phyloP scores from a whole-genome alignment of 345 rosid genomes.

The Trapa incisa region DNA sequence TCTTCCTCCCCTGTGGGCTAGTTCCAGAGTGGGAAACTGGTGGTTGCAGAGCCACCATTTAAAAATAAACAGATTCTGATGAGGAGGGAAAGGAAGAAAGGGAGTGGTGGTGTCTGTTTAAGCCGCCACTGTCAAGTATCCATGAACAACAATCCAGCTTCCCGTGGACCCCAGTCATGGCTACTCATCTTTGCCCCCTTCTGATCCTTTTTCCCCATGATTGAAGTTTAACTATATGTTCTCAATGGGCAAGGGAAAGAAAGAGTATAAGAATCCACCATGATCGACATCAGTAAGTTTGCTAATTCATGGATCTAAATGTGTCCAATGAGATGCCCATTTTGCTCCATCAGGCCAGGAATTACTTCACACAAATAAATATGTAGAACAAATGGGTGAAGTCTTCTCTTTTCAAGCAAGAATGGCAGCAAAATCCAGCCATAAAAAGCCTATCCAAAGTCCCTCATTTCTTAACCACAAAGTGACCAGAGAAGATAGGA shows the following conservation, averaged over 20 bases:
- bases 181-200: too few relatives aligned
- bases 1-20: background rate
- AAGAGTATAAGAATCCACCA: too few relatives aligned
- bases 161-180: background rate
- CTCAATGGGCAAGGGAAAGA: too few relatives aligned
- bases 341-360: too few relatives aligned
- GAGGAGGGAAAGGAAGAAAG: background rate
- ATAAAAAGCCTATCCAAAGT: slow-evolving; percentile 2
- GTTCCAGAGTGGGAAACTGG: background rate
- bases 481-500: background rate
- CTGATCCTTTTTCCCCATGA: too few relatives aligned
- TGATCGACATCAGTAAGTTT: too few relatives aligned
- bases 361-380: too few relatives aligned
- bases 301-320: too few relatives aligned
- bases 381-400: background rate
- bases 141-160: background rate
- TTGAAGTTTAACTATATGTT: too few relatives aligned
- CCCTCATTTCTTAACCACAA: slow-evolving; percentile 3
- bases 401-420: background rate
- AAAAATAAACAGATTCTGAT: background rate
- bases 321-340: too few relatives aligned
- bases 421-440: slow-evolving; percentile 4
- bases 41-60: background rate
- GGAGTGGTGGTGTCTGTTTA: background rate
- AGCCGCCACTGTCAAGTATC: too few relatives aligned